A percentile compares a stretch with the other conserved stretches of the same genome.
phyloP scores from a whole-genome alignment of 78 protist species.

The Bigelowiella natans region DNA sequence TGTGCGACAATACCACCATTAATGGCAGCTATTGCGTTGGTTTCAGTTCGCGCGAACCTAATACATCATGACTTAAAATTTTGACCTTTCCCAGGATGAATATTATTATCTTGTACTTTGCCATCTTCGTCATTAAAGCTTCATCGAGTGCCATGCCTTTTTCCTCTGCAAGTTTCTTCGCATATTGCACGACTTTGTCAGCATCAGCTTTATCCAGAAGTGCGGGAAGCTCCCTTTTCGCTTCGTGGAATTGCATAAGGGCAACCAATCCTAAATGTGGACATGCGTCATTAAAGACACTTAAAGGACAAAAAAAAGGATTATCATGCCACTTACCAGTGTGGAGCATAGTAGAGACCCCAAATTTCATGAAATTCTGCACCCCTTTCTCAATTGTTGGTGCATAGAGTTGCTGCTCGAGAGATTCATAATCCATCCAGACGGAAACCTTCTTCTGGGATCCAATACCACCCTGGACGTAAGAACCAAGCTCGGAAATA shows the following conservation, averaged over 20 bases:
- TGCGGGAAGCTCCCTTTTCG: neutral
- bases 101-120: no score
- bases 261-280: neutral
- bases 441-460: neutral
- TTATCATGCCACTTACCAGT: no score
- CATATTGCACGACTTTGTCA: no score
- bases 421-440: neutral
- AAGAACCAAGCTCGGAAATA: neutral
- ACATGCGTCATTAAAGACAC: no score
- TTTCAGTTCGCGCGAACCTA: neutral
- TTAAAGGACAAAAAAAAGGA: no score
- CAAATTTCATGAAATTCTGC: neutral
- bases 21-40: slow-evolving; percentile 22
- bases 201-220: neutral
- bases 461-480: neutral
- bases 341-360: neutral
- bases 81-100: no score
- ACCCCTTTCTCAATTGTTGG: neutral
- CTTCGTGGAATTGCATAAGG: neutral
- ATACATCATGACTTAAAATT: no score
- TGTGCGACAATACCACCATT: slow-evolving; percentile 79
- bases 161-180: no score
- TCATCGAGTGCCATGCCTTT: no score
- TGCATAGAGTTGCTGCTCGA: neutral
- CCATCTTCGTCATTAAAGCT: no score